Base-by-base conservation (phyloP, 371 early-diverging fungal genomes). In the Choanephora cucurbitarum region DNA sequence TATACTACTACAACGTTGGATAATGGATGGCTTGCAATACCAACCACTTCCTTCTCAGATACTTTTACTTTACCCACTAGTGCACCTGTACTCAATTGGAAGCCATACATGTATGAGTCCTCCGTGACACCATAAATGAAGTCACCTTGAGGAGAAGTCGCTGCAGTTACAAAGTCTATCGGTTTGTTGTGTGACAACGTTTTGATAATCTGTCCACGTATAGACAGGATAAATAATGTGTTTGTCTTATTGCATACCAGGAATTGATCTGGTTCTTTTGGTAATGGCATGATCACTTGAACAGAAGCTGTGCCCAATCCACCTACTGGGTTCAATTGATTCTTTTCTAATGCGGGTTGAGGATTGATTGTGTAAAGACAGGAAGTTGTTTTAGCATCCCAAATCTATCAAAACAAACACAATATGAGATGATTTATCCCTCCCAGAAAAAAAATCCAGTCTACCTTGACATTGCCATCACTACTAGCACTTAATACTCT, bases 391-490 rank as follows among this genome's bases (percentile, higher is more conserved):
- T 82, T 85, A 18, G 74, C 63, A 61, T 89, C 89, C 91, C 91
- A 91, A 10, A 91, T 80, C 87, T 88, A 67, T n/a, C n/a, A n/a
- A n/a, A n/a, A n/a, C n/a, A n/a, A n/a, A n/a, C n/a, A n/a, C n/a
- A n/a, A n/a, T n/a, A n/a, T n/a, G 1, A 34, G 23, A 17, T 44
- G 5, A 49, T 3, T 46, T 13, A 21, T n/a, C 4, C n/a, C n/a
- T 49, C 13, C 11, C 4, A 44, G 19, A 21, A 21, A 11, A 18
- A 21, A 3, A 44, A 21, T 46, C 5, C 28, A 0, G 37, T 65
- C 52, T 76, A 92, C 90, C 80, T 87, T 93, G 44, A 92, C 77
- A 0, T 90, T 87, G 4, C 96, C 97, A 63, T 97, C 98, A 55
- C 89, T 89, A 40, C 91, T 90, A 0, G 81, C 91, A 60, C 87